A percentile compares a stretch with the other conserved stretches of the same genome.
Evolutionary conservation across 805 yeast genomes (phyloP).

Genomic region (Candida insectorum): DNA sequence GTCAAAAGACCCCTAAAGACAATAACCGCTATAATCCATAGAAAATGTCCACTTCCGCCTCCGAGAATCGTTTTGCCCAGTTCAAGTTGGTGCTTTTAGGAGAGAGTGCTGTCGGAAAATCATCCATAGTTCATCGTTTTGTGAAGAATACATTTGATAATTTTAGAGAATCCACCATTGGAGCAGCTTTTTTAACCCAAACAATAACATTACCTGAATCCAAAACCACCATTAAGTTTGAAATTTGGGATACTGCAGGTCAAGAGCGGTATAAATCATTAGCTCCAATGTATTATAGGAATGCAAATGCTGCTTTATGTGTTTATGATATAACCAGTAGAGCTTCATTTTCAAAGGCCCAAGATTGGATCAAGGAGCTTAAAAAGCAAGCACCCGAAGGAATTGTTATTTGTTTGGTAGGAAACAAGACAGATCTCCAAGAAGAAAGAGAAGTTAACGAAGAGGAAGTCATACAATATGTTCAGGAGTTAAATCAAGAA

Average conservation of each 20-base stretch:
- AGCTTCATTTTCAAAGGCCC: constrained; percentile 66
- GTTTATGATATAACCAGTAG: constrained; percentile 73
- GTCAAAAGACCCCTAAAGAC: no score
- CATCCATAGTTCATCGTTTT: constrained; percentile 55
- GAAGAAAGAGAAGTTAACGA: constrained; percentile 43
- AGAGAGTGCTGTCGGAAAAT: constrained; percentile 81
- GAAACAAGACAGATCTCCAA: constrained; percentile 67
- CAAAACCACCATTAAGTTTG: constrained; percentile 59
- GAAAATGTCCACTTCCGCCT: no score
- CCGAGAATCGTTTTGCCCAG: constrained; percentile 28
- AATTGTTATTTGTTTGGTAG: constrained; percentile 78
- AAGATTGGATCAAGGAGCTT: constrained; percentile 74
- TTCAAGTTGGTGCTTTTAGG: constrained; percentile 71
- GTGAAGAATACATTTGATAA: constrained; percentile 73
- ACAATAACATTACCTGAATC: constrained; percentile 51
- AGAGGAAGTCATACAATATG: constrained; percentile 47
- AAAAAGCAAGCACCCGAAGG: constrained; percentile 76
- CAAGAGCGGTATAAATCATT: constrained; percentile 50
- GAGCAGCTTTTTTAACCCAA: constrained; percentile 80
- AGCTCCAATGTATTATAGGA: constrained; percentile 46
- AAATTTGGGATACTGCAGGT: constrained; percentile 96
- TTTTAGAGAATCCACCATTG: constrained; percentile 74
- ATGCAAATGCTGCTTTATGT: constrained; percentile 68
- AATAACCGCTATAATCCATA: no score
- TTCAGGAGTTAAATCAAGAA: constrained; percentile 35